Conservation (phyloP, 306 rosid genomes). For the Rosa chinensis region DNA sequence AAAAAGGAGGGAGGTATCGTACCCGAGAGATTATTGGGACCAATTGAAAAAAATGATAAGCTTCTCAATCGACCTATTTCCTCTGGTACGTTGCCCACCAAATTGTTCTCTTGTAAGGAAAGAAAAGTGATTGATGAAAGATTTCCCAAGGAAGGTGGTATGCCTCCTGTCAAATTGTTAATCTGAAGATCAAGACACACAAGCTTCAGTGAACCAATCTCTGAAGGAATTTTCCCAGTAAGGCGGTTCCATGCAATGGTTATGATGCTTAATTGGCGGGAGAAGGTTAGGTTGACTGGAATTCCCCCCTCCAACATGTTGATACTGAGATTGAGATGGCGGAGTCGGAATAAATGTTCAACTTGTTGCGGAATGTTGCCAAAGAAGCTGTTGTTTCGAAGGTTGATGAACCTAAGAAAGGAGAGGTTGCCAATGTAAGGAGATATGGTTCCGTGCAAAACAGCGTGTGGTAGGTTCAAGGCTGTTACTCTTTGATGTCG, state of each 20-base stretch:
- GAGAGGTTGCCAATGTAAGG: slow-evolving; percentile 45
- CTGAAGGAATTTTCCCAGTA: slow-evolving; percentile 16
- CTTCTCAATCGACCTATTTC: slow-evolving; percentile 22
- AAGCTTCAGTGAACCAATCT: slow-evolving; percentile 31
- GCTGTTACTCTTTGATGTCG: slow-evolving; percentile 31
- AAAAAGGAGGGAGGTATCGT: slow-evolving; percentile 30
- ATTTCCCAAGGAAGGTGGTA: slow-evolving; percentile 39
- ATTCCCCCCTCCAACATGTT: slow-evolving; percentile 37
- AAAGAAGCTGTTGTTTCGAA: slow-evolving; percentile 18
- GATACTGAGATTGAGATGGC: not conserved
- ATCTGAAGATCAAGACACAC: not conserved
- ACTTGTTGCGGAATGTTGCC: slow-evolving; percentile 37
- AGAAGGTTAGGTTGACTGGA: slow-evolving; percentile 32
- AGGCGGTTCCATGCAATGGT: not conserved
- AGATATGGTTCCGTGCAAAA: slow-evolving; percentile 34
- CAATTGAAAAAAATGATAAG: not conserved
- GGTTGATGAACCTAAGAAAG: slow-evolving; percentile 14
- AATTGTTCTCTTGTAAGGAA: not conserved
- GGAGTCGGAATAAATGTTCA: not conserved
- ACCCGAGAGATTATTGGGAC: slow-evolving; percentile 5
- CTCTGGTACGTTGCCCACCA: slow-evolving; percentile 35
- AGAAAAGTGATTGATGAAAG: slow-evolving; percentile 22
- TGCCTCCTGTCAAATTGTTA: slow-evolving; percentile 32
- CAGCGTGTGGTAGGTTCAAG: slow-evolving; percentile 11
- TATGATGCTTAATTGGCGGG: not conserved